Evolutionary conservation across 2,329 filamentous ascomycete species (phyloP).

Genomic region (Penicillium olsonii): DNA sequence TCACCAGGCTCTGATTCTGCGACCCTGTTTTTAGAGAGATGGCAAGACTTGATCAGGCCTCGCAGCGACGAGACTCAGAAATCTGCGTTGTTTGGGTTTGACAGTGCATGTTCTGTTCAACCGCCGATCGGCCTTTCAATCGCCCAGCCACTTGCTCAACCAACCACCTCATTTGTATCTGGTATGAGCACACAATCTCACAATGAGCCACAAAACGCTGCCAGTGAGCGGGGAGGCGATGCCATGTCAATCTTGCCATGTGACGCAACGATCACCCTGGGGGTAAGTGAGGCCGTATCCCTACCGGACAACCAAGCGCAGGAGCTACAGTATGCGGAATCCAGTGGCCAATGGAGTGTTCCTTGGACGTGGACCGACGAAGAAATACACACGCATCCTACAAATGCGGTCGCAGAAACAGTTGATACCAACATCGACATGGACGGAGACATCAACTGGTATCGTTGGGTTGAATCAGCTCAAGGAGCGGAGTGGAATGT

Average conservation of each 20-base stretch:
- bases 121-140: neutral
- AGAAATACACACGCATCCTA: constrained; percentile 2
- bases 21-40: constrained; percentile 29
- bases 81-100: neutral
- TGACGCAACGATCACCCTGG: neutral
- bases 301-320: neutral
- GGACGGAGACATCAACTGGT: constrained; percentile 40
- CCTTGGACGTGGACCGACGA: constrained; percentile 22
- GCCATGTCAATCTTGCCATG: too few relatives aligned
- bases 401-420: neutral
- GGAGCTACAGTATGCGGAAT: neutral
- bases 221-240: too few relatives aligned
- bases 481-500: constrained; percentile 25
- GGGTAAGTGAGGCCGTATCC: neutral
- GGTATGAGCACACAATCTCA: too few relatives aligned
- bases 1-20: constrained; percentile 15
- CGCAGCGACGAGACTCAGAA: neutral
- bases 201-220: too few relatives aligned
- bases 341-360: neutral
- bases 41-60: constrained; percentile 30
- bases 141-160: neutral
- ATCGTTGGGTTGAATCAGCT: constrained; percentile 42
- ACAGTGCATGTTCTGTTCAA: neutral
- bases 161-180: neutral
- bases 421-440: constrained; percentile 27